Base-by-base conservation (phyloP, 257 asterid species). In the Nicotiana knightiana region DNA sequence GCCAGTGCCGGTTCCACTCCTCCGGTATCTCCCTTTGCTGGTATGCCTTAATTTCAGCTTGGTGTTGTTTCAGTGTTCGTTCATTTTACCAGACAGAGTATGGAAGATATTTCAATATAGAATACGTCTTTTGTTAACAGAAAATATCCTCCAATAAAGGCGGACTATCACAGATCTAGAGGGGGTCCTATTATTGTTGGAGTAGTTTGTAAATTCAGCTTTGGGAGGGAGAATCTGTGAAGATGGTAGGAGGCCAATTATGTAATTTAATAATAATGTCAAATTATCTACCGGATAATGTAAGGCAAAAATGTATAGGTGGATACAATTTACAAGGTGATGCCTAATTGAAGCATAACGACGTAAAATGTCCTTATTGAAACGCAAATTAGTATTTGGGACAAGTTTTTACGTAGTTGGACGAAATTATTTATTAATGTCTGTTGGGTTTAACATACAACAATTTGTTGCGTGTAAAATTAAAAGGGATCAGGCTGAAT, bases 21-120 rank as follows among this genome's bases (percentile, higher is more conserved):
- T 59, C 99, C 99, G 89, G 93, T 91, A 77, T 96, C 99, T 78
- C 98, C 99, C 77, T 96, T 94, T 66, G 86, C 93, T 82, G 99
- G 99, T 96, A 87, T 71, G 79, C 11, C 48, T 43, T 43, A 43
- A 43, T 43, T 43, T 43, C 48, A 43, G 10, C 9, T 7, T 8
- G 3, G 1, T 43, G 48, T 43, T 39, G 46, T 37, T 37, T 37
- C 43, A 37, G 43, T 37, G 43, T 37, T 37, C 4, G 43, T 39
- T 39, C 1, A 39, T 2, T 30, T 30, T 30, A 30, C 33, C 33
- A 2, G 33, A 30, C 33, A 30, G 3, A 1, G 35, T 32, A 32
- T 3, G 35, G 48, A 43, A 43, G 48, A 43, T 43, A 8, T 43
- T 43, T 7, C 48, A 8, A 7, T 8, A 3, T 43, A 8, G 48